Conservation (phyloP, 1,139 yeast species). For the Suhomyces kunorum region DNA sequence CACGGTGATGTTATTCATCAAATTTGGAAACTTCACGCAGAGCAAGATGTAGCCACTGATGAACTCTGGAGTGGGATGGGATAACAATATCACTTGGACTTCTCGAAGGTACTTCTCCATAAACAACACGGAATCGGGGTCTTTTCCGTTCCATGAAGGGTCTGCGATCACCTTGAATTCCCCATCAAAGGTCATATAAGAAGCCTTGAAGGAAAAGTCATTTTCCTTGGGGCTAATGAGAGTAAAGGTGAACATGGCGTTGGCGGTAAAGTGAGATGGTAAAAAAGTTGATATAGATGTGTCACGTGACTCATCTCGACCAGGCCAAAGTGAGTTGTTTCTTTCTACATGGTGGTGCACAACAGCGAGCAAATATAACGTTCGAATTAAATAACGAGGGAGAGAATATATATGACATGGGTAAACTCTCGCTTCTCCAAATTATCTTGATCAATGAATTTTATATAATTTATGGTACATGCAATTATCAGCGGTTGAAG, state of each 20-base stretch:
- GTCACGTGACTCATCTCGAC: constrained; percentile 1
- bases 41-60: constrained; percentile 78
- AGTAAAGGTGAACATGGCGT: constrained; percentile 44
- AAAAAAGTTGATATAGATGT: background rate
- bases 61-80: constrained; percentile 83
- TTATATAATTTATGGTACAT: constrained; percentile 2
- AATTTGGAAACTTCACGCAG: constrained; percentile 58
- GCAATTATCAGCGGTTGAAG: constrained; percentile 13
- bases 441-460: background rate
- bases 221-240: constrained; percentile 35
- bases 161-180: constrained; percentile 61
- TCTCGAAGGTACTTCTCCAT: constrained; percentile 48
- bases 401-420: background rate
- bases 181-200: constrained; percentile 46
- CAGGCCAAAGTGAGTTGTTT: background rate
- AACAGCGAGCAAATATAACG: background rate
- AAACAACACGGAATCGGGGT: constrained; percentile 41
- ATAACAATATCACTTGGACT: constrained; percentile 68
- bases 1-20: constrained; percentile 67
- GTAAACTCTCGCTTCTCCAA: background rate
- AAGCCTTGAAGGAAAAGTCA: constrained; percentile 41
- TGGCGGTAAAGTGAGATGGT: background rate
- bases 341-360: no score
- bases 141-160: constrained; percentile 68
- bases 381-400: constrained; percentile 7